Percentiles rank a stretch among this genome's conserved stretches.
Conservation (phyloP, 2,329 filamentous ascomycete genomes). For the Nothophaeocryptopus gaeumannii region DNA sequence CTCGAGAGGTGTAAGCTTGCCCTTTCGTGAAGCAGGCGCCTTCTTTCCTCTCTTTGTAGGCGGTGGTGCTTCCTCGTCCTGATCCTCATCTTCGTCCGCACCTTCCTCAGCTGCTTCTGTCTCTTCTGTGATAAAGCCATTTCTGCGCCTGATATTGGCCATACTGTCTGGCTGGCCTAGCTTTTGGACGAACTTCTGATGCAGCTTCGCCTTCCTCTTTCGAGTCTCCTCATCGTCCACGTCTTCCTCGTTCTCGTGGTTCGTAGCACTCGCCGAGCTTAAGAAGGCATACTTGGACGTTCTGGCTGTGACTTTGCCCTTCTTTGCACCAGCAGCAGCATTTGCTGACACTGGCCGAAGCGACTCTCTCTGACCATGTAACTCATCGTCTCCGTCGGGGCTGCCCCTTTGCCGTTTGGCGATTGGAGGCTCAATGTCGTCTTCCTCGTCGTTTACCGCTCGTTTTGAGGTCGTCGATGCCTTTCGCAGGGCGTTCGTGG, state of each 20-base stretch:
- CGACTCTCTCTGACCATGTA: neutral
- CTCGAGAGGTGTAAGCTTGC: constrained; percentile 89
- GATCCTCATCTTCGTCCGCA: constrained; percentile 58
- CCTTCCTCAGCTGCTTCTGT: constrained; percentile 50
- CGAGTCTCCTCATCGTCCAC: constrained; percentile 52
- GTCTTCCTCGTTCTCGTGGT: constrained; percentile 40
- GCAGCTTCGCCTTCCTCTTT: constrained; percentile 67
- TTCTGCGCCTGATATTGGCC: constrained; percentile 61
- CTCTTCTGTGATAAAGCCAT: constrained; percentile 55
- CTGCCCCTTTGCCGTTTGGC: constrained; percentile 19
- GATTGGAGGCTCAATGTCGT: constrained; percentile 15
- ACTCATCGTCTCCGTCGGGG: constrained; percentile 23
- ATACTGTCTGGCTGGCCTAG: constrained; percentile 83
- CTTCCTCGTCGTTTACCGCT: constrained; percentile 15
- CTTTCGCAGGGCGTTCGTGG: neutral
- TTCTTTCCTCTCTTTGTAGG: constrained; percentile 50
- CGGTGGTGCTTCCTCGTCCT: constrained; percentile 50
- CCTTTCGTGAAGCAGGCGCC: constrained; percentile 61
- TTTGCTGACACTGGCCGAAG: neutral
- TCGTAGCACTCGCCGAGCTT: constrained; percentile 43
- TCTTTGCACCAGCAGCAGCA: constrained; percentile 22
- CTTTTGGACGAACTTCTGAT: constrained; percentile 84
- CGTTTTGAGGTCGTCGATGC: constrained; percentile 21
- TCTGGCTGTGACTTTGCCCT: constrained; percentile 42
- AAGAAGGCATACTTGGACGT: constrained; percentile 61